These are phyloP conservation scores for Annulohypoxylon bovei DNA, from an alignment of 495 filamentous ascomycete species.

Conservation along the genomic window DNA sequence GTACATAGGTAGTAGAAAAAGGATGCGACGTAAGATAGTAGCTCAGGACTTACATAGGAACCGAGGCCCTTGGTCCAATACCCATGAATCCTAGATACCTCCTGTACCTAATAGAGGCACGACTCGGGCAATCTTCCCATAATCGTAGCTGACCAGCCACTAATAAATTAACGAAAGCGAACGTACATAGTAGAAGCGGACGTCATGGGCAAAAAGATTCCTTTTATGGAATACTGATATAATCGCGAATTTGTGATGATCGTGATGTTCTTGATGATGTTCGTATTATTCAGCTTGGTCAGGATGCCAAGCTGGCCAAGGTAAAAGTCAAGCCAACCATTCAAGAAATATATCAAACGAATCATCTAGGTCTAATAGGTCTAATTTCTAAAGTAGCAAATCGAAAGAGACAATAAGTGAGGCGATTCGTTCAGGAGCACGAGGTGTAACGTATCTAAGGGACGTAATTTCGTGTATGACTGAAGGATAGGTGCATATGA, in stretches of 20 bases:
- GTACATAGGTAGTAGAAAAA: not conserved
- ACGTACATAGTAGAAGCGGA: not conserved
- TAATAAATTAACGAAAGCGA: constrained; percentile 11
- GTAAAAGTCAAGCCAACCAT: constrained; percentile 12
- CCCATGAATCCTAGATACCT: not conserved
- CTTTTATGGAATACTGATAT: not conserved
- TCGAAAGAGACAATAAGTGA: not conserved
- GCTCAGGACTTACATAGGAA: constrained; percentile 10
- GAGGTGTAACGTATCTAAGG: constrained; percentile 36
- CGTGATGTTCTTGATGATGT: not conserved
- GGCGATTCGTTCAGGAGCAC: not conserved
- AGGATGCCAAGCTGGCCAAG: not conserved
- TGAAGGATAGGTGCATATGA: constrained; percentile 32
- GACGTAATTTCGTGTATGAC: constrained; percentile 24
- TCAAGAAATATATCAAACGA: not conserved
- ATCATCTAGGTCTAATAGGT: not conserved
- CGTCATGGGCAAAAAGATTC: not conserved
- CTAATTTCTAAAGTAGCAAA: not conserved
- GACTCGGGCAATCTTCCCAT: constrained; percentile 34
- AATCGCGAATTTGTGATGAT: not conserved
- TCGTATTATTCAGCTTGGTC: constrained; percentile 10
- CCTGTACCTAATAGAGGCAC: constrained; percentile 5
- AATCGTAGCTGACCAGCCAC: constrained; percentile 28
- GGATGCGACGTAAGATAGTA: constrained; percentile 26
- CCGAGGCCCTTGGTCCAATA: constrained; percentile 9